A percentile compares a stretch with the other conserved stretches of the same genome.
Conservation (phyloP, 2,329 filamentous ascomycete species). For the Tolypocladium endophyticum region DNA sequence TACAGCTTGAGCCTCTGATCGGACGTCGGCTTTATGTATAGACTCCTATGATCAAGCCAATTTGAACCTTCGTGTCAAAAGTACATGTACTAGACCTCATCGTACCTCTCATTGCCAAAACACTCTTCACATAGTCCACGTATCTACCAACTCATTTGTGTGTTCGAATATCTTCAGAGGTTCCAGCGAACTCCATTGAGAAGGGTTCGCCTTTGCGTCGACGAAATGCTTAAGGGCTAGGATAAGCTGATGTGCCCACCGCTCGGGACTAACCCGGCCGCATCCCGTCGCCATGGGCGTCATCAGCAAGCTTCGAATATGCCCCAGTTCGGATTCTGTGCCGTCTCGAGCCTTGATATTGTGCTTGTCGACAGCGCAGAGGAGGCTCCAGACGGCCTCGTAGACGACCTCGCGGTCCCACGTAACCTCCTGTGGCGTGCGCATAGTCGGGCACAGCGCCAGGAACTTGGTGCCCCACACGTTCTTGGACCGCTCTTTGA, state of each 20-base stretch:
- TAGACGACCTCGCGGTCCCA: slow-evolving; percentile 45
- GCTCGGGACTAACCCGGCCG: slow-evolving; percentile 31
- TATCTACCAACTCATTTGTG: slow-evolving; percentile 2
- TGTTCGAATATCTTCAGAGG: slow-evolving; percentile 2
- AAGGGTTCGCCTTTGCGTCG: slow-evolving; percentile 31
- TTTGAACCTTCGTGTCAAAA: not conserved
- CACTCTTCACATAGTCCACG: slow-evolving; percentile 1
- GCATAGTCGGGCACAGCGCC: slow-evolving; percentile 44
- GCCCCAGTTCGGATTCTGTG: slow-evolving; percentile 5
- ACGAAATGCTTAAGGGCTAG: slow-evolving; percentile 41
- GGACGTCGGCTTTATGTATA: not conserved
- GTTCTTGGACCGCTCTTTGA: slow-evolving; percentile 21
- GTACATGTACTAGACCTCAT: too few species aligned
- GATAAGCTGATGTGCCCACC: slow-evolving; percentile 39
- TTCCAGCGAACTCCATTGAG: slow-evolving; percentile 27
- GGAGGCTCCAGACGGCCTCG: slow-evolving; percentile 40
- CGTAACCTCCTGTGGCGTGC: slow-evolving; percentile 26
- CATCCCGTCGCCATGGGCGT: slow-evolving; percentile 40
- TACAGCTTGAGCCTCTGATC: not conserved
- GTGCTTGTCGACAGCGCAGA: slow-evolving; percentile 35
- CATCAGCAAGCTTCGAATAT: slow-evolving; percentile 35
- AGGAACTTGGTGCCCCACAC: slow-evolving; percentile 30
- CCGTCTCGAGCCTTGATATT: slow-evolving; percentile 21
- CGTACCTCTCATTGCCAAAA: not conserved
- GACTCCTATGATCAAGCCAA: not conserved